Conservation (phyloP, 441 rosid species). For the Rhodomyrtus psidioides region DNA sequence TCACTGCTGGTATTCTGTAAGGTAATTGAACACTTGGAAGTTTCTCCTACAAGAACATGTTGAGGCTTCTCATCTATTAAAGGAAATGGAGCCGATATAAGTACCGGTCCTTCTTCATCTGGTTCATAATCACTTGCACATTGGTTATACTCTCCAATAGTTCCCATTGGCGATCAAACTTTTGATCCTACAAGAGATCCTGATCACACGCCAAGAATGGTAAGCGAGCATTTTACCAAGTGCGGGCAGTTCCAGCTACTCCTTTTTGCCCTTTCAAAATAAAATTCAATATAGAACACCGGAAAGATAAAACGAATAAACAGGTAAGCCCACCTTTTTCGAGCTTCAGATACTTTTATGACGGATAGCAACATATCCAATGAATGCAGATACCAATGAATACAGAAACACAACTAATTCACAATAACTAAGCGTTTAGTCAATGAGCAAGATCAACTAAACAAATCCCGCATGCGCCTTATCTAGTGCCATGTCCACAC, state of each 20-base stretch:
- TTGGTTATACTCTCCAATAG: constrained; percentile 19
- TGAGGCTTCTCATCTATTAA: constrained; percentile 35
- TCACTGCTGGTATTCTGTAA: constrained; percentile 32
- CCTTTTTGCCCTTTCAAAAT: neutral
- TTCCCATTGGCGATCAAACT: neutral
- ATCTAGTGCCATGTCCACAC: neutral
- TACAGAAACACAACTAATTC: neutral
- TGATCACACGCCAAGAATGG: neutral
- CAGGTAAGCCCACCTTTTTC: neutral
- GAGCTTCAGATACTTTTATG: neutral
- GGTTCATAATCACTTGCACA: constrained; percentile 30
- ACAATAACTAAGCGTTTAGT: neutral
- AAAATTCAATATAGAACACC: neutral
- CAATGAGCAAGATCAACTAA: neutral
- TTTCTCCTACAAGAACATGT: constrained; percentile 33
- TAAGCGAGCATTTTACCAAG: neutral
- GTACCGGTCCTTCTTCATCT: constrained; percentile 26
- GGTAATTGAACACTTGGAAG: constrained; percentile 26
- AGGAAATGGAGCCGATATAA: constrained; percentile 45
- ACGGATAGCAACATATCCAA: neutral
- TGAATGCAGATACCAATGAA: neutral
- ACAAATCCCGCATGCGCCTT: neutral
- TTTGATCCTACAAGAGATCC: neutral
- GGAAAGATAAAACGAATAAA: neutral
- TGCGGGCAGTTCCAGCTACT: neutral